These are phyloP conservation scores for Vanderwaltozyma polyspora DNA, from an alignment of 805 yeast species.

Conservation along the genomic window DNA sequence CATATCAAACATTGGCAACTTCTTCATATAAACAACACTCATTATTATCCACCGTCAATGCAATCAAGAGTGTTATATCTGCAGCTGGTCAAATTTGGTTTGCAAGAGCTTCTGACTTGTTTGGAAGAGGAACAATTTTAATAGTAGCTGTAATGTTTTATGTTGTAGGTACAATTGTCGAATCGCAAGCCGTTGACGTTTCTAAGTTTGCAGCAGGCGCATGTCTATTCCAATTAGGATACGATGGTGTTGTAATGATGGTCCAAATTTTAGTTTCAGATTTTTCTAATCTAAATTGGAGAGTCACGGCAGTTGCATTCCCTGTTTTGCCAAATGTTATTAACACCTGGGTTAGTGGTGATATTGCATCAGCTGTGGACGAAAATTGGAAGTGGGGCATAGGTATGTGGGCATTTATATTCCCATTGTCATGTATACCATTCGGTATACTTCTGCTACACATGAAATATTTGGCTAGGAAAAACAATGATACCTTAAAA, in stretches of 20 bases:
- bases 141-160: conserved; percentile 39
- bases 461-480: conserved; percentile 46
- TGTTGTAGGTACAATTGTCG: conserved; percentile 44
- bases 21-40: conserved; percentile 39
- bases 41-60: conserved; percentile 39
- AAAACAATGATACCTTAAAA: too few relatives aligned
- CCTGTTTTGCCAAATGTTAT: conserved; percentile 66
- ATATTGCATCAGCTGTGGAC: conserved; percentile 33
- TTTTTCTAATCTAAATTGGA: conserved; percentile 57
- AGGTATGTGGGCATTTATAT: conserved; percentile 71
- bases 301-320: conserved; percentile 50
- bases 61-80: conserved; percentile 40
- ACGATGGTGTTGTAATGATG: conserved; percentile 50
- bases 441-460: conserved; percentile 40
- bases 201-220: conserved; percentile 48
- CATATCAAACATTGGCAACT: too few relatives aligned
- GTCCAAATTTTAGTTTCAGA: conserved; percentile 53
- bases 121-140: conserved; percentile 43
- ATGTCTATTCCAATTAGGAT: conserved; percentile 39
- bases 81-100: conserved; percentile 48
- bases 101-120: conserved; percentile 45
- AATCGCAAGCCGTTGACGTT: conserved; percentile 43
- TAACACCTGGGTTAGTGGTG: conserved; percentile 69
- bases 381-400: conserved; percentile 60
- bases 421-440: conserved; percentile 58